Base-by-base conservation (phyloP, 306 rosid species). In the Phaseolus lunatus region DNA sequence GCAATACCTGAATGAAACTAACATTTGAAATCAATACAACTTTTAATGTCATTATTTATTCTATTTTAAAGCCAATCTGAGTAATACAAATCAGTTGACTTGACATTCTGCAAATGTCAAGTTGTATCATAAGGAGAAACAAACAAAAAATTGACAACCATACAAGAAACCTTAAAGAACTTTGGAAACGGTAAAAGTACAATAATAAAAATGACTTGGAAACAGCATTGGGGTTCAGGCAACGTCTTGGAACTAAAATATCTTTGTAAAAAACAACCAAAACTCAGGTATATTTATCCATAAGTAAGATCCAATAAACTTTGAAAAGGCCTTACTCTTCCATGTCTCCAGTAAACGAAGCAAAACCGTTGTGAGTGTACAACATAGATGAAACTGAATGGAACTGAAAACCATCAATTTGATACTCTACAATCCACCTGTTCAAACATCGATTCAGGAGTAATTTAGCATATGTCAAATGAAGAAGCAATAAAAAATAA, bases 351-450 rank as follows among this genome's bases (percentile, higher is more conserved):
- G 93, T 92, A 83, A 95, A 95, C 33, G 97, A 85, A 84, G 98
- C 96, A 81, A 92, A 95, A 85, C 98, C 98, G 70, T 95, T 95
- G 93, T 95, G 97, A 1, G 96, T 89, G 70, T 92, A 95, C 53
- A 95, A 80, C 98, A 95, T 95, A 10, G 98, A 92, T 63, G 98
- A 85, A 43, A 95, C 83, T 66, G 98, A 95, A 87, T 95, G 98
- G 84, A 95, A 95, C 77, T 81, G 89, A 86, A 90, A 92, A 68
- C 98, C 98, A 82, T 95, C 98, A 82, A 94, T 84, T 67, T 84
- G 93, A 83, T 95, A 95, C 93, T 95, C 97, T 45, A 35, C 82
- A 49, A 86, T 79, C 98, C 98, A 95, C 98, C 98, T 94, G 91
- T 80, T 68, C 66, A 88, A 80, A 86, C 45, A 67, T 52, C 71